Percentiles rank a stretch among this genome's conserved stretches.
These are phyloP conservation scores for Aureobasidium sp. DNA, from an alignment of 2,329 filamentous ascomycete genomes.

Conservation along the genomic window DNA sequence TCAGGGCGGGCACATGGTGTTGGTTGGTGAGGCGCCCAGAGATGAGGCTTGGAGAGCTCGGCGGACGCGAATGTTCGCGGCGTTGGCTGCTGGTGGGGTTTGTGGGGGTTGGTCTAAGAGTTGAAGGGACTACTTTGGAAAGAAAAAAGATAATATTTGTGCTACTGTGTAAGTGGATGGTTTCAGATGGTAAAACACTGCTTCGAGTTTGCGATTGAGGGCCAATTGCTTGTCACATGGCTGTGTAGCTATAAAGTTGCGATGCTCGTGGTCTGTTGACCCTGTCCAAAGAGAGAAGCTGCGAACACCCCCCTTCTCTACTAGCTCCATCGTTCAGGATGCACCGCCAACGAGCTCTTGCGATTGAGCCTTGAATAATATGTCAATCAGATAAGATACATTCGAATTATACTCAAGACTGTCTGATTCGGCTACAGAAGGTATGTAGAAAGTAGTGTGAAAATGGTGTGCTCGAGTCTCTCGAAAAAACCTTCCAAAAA, in stretches of 20 bases:
- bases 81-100: neutral
- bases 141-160: neutral
- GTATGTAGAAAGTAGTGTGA: too few species aligned
- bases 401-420: too few species aligned
- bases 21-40: neutral
- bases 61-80: neutral
- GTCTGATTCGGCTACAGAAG: too few species aligned
- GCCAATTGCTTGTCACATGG: neutral
- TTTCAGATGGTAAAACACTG: neutral
- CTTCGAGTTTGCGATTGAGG: neutral
- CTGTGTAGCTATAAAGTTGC: neutral
- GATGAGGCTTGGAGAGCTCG: neutral
- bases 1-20: neutral
- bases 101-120: neutral
- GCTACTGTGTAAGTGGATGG: too few species aligned
- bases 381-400: too few species aligned
- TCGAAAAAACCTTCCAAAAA: neutral
- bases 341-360: too few species aligned
- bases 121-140: neutral
- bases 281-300: neutral
- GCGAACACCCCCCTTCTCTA: neutral
- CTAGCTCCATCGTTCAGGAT: neutral
- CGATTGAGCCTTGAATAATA: too few species aligned
- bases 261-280: neutral
- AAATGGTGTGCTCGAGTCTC: too few species aligned